Evolutionary conservation across 768 basidiomycete genomes (phyloP).

Genomic region (Leccinum aurantiacum): DNA sequence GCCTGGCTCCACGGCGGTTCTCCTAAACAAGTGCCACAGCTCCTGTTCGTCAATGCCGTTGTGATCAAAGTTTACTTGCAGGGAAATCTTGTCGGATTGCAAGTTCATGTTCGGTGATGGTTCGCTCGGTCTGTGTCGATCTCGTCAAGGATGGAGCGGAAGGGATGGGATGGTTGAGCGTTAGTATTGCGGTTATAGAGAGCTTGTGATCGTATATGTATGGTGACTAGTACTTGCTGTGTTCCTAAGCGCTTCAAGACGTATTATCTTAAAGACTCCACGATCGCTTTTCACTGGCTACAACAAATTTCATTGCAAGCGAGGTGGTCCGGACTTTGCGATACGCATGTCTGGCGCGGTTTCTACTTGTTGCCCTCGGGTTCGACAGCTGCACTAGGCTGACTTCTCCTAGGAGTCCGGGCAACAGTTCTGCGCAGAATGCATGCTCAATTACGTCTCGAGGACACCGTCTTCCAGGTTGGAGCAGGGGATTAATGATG

Average conservation of each 20-base stretch:
- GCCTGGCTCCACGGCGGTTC: conserved; percentile 27
- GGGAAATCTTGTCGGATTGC: conserved; percentile 15
- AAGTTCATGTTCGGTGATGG: conserved; percentile 9
- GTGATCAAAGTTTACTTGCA: conserved; percentile 1
- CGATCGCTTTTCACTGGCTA: background rate
- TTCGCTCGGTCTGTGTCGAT: background rate
- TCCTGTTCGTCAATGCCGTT: background rate
- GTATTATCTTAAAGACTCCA: background rate
- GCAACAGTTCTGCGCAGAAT: background rate
- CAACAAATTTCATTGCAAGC: background rate
- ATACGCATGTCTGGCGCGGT: background rate
- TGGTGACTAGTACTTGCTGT: conserved; percentile 19
- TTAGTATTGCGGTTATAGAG: conserved; percentile 14
- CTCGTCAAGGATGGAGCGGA: background rate
- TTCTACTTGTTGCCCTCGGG: background rate
- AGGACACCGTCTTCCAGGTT: background rate
- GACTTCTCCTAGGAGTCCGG: no score
- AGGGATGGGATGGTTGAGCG: conserved; percentile 7
- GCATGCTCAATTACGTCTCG: background rate
- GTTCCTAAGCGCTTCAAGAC: conserved; percentile 12
- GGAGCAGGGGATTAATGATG: background rate
- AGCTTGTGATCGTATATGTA: background rate
- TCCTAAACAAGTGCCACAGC: conserved; percentile 27
- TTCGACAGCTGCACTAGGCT: background rate
- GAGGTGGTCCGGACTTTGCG: no score